Conservation (phyloP, 306 rosid species). For the Senna siamea region DNA sequence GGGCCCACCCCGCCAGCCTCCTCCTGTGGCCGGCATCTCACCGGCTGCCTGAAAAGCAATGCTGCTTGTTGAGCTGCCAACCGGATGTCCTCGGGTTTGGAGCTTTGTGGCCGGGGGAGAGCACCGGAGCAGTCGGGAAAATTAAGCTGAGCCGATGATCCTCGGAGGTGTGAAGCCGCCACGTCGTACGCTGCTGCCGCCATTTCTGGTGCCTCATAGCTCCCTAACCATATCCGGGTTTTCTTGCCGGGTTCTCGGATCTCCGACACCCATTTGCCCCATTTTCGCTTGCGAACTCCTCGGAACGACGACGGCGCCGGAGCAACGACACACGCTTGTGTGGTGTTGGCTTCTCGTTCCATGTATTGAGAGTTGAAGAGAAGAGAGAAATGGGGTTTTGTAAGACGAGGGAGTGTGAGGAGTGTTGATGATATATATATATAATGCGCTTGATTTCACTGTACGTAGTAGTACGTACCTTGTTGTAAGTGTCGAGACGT, state of each 20-base stretch:
- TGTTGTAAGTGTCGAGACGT: neutral
- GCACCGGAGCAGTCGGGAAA: constrained; percentile 62
- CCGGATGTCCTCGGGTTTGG: constrained; percentile 60
- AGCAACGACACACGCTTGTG: constrained; percentile 29
- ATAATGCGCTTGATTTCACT: neutral
- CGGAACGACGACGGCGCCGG: constrained; percentile 36
- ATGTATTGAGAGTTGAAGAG: constrained; percentile 18
- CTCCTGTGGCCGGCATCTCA: neutral
- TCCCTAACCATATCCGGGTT: constrained; percentile 86
- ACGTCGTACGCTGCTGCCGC: constrained; percentile 92
- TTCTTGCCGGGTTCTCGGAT: constrained; percentile 87
- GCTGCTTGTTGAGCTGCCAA: constrained; percentile 85
- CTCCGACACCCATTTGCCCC: constrained; percentile 98
- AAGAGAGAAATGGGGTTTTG: neutral
- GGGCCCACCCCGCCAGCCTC: constrained; percentile 28
- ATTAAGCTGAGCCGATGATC: constrained; percentile 58
- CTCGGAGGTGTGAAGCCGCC: constrained; percentile 76
- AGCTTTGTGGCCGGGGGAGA: constrained; percentile 62
- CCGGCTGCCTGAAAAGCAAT: constrained; percentile 33
- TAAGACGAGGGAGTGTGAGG: neutral
- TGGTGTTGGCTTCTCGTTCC: constrained; percentile 41
- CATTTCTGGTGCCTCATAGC: constrained; percentile 75
- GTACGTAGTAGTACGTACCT: neutral
- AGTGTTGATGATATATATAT: neutral
- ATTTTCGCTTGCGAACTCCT: constrained; percentile 85